phyloP scores from a whole-genome alignment of 2,329 filamentous ascomycete species.

The Colletotrichum phormii region DNA sequence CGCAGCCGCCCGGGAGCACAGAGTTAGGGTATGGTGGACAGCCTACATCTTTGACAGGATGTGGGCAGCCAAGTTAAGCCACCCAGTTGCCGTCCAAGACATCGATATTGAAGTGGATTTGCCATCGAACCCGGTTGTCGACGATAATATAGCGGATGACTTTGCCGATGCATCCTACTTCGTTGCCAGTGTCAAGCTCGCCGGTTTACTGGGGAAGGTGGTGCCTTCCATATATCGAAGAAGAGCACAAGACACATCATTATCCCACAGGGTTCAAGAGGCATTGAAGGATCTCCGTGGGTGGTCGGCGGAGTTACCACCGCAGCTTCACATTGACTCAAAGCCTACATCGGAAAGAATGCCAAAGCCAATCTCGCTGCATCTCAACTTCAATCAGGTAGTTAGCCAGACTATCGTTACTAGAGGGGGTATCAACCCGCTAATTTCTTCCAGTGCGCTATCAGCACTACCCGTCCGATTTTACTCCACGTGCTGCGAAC shows the following conservation, averaged over 20 bases:
- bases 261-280: slow-evolving; percentile 48
- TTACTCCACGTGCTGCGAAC: slow-evolving; percentile 48
- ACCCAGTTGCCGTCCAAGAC: slow-evolving; percentile 60
- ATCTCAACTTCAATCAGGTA: slow-evolving; percentile 46
- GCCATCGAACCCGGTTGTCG: slow-evolving; percentile 49
- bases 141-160: slow-evolving; percentile 41
- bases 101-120: slow-evolving; percentile 59
- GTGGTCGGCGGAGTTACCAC: slow-evolving; percentile 47
- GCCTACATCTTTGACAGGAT: slow-evolving; percentile 58
- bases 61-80: slow-evolving; percentile 60
- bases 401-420: accelerated
- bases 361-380: slow-evolving; percentile 46
- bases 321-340: slow-evolving; percentile 45
- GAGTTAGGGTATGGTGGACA: slow-evolving; percentile 56
- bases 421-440: accelerated
- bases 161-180: slow-evolving; percentile 48
- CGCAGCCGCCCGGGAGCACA: slow-evolving; percentile 49
- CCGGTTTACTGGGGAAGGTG: slow-evolving; percentile 44
- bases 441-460: slow-evolving; percentile 42
- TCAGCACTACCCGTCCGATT: slow-evolving; percentile 48
- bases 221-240: slow-evolving; percentile 48
- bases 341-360: slow-evolving; percentile 34
- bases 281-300: slow-evolving; percentile 44
- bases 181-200: slow-evolving; percentile 52
- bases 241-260: slow-evolving; percentile 42